Evolutionary conservation across 371 early-diverging fungal genomes (phyloP).

Genomic region (Actinomucor elegans): DNA sequence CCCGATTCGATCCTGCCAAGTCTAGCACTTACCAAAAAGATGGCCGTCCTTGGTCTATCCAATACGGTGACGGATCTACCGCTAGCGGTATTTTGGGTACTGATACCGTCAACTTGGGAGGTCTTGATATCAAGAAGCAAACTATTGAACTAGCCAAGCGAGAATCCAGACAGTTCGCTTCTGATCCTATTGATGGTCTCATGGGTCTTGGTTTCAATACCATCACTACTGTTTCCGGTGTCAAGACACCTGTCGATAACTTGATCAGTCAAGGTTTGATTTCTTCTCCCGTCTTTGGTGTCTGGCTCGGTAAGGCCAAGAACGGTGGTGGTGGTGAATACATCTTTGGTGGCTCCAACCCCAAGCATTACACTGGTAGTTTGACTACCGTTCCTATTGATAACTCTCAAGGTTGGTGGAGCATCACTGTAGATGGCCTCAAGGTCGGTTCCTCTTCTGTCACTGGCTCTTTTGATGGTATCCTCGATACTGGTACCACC

Average conservation of each 20-base stretch:
- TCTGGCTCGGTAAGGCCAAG: constrained; percentile 30
- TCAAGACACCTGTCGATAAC: constrained; percentile 42
- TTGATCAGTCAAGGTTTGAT: constrained; percentile 42
- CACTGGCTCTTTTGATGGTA: constrained; percentile 30
- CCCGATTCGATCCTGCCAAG: constrained; percentile 40
- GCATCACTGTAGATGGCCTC: constrained; percentile 41
- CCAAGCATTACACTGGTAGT: constrained; percentile 43
- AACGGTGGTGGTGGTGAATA: constrained; percentile 46
- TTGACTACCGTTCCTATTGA: constrained; percentile 52
- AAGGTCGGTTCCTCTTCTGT: constrained; percentile 6
- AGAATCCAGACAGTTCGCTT: constrained; percentile 12
- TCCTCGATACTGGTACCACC: constrained; percentile 68
- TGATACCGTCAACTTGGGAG: constrained; percentile 29
- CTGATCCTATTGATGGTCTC: constrained; percentile 26
- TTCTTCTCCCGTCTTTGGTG: constrained; percentile 35
- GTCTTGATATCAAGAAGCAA: constrained; percentile 24
- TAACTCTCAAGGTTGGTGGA: constrained; percentile 46
- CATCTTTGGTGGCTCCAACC: constrained; percentile 52
- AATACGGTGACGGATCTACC: constrained; percentile 51
- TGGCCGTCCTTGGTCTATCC: constrained; percentile 43
- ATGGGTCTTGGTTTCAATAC: constrained; percentile 49
- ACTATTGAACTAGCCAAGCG: constrained; percentile 26
- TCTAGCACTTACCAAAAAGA: constrained; percentile 46
- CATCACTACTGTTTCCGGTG: constrained; percentile 38
- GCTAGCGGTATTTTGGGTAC: constrained; percentile 35